phyloP scores from a whole-genome alignment of 1,139 yeast genomes.

The Hansenula sp. region DNA sequence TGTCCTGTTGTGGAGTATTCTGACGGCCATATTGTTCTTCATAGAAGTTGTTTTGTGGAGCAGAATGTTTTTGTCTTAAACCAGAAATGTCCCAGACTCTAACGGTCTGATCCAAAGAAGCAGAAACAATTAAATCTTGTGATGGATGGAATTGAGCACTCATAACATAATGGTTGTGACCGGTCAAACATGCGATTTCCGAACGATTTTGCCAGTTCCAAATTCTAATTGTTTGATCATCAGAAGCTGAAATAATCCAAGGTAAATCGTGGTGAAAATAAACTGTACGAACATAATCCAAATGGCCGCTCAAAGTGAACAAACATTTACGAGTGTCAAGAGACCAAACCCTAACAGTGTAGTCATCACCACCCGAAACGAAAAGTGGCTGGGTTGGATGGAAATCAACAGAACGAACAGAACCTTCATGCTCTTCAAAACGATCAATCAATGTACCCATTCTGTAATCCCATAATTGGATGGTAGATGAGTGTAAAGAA shows the following conservation, averaged over 20 bases:
- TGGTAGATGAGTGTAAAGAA: slow-evolving; percentile 89
- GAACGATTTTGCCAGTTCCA: slow-evolving; percentile 99
- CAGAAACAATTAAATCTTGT: slow-evolving; percentile 91
- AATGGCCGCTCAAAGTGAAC: slow-evolving; percentile 87
- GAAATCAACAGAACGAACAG: slow-evolving; percentile 92
- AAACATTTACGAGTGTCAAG: slow-evolving; percentile 86
- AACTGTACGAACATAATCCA: slow-evolving; percentile 93
- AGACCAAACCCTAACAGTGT: slow-evolving; percentile 94
- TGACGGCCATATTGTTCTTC: slow-evolving; percentile 75
- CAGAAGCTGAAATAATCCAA: slow-evolving; percentile 95
- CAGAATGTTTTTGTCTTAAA: slow-evolving; percentile 91
- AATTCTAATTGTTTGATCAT: slow-evolving; percentile 96
- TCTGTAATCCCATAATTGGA: slow-evolving; percentile 98
- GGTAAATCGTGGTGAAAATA: slow-evolving; percentile 96
- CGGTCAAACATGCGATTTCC: slow-evolving; percentile 95
- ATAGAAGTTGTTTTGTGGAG: slow-evolving; percentile 47
- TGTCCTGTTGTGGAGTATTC: slow-evolving; percentile 80
- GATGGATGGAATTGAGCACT: slow-evolving; percentile 97
- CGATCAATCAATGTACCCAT: slow-evolving; percentile 98
- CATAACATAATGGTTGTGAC: slow-evolving; percentile 98
- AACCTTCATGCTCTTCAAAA: slow-evolving; percentile 98
- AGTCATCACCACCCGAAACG: slow-evolving; percentile 97
- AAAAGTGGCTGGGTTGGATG: slow-evolving; percentile 98
- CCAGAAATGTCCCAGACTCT: slow-evolving; percentile 99
- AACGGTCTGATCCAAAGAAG: slow-evolving; percentile 97